Percentiles rank a stretch among this genome's conserved stretches.
These are phyloP conservation scores for Gentiana straminea DNA, from an alignment of 257 asterid genomes.

Conservation along the genomic window DNA sequence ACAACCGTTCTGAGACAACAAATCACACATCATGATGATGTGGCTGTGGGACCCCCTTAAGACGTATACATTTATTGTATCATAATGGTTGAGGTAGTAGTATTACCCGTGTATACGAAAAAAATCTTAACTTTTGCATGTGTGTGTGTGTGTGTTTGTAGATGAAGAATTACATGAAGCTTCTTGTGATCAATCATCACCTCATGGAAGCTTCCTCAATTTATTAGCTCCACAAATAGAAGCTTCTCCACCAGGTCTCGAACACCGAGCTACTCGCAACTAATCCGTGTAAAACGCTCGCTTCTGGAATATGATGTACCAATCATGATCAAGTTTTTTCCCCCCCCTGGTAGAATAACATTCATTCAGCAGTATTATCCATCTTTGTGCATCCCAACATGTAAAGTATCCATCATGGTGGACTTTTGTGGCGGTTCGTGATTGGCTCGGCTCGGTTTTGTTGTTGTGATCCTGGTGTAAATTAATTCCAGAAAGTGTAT, in stretches of 20 bases:
- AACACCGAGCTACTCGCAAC: slow-evolving; percentile 22
- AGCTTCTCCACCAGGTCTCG: slow-evolving; percentile 22
- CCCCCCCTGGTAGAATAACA: slow-evolving; percentile 19
- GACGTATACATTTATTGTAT: background rate
- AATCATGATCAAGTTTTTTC: slow-evolving; percentile 13
- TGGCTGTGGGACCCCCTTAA: background rate
- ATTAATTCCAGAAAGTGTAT: slow-evolving; percentile 42
- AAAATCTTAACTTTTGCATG: background rate
- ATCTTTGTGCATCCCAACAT: slow-evolving; percentile 21
- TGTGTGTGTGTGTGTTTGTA: slow-evolving; percentile 11
- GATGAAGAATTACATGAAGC: slow-evolving; percentile 61
- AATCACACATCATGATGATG: too few species aligned
- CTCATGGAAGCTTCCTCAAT: slow-evolving; percentile 69
- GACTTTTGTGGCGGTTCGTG: slow-evolving; percentile 19
- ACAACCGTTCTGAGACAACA: too few species aligned
- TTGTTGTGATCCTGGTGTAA: slow-evolving; percentile 30
- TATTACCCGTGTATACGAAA: background rate
- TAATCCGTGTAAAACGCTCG: slow-evolving; percentile 29
- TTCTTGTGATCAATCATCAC: slow-evolving; percentile 34
- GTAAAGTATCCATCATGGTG: slow-evolving; percentile 27
- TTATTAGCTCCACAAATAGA: slow-evolving; percentile 55
- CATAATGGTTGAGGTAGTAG: background rate
- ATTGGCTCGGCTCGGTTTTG: slow-evolving; percentile 19
- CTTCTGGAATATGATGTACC: slow-evolving; percentile 17
- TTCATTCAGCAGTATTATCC: slow-evolving; percentile 22